Base-by-base conservation (phyloP, 352 stramenopile species). In the Globisporangium perplexum region DNA sequence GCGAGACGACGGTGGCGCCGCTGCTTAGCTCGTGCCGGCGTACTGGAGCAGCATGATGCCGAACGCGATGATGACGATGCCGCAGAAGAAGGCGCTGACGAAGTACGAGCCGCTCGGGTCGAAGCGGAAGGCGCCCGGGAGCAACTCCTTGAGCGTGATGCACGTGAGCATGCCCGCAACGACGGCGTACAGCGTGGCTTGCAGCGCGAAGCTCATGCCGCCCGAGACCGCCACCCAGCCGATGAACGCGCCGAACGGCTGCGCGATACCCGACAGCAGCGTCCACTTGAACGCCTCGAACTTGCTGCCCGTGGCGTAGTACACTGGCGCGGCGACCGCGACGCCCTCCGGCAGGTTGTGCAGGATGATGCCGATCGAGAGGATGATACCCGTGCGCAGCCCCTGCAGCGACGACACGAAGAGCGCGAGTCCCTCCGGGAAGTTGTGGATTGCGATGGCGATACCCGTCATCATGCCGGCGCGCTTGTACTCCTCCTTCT, bases 321-420 rank as follows among this genome's bases (percentile, higher is more conserved):
- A 98, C 30, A 98, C 88, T 15, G 96, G 95, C 20, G 98, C 81
- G 23, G 93, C 88, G 28, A 98, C 88, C 56, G 89, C 96, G 15
- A 98, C 55, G 17, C 96, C 96, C 57, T 98, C 96, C 2, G 95
- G 95, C 53, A 98, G 90, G 68, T 98, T 98, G 72, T 98, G 96
- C 43, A 98, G 83, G 6, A 86, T 93, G 63, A 98, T 98, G 35
- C 87, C 93, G 52, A 98, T 70, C 6, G 95, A 93, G n/a, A 98
- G 72, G 26, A 94, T 77, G 30, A 83, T 65, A 42, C 96, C 96
- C 1, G 97, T 77, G 18, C 57, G 67, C 3, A 95, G 83, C 67
- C 96, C 88, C n/a, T 86, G 69, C 0, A 98, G 63, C 20, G 90
- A 86, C 1, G 83, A 89, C 31, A 98, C 90, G 62, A 97, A 98